These are phyloP conservation scores for Stipa capillata DNA, from an alignment of 176 grass and related monocot genomes.

Conservation along the genomic window DNA sequence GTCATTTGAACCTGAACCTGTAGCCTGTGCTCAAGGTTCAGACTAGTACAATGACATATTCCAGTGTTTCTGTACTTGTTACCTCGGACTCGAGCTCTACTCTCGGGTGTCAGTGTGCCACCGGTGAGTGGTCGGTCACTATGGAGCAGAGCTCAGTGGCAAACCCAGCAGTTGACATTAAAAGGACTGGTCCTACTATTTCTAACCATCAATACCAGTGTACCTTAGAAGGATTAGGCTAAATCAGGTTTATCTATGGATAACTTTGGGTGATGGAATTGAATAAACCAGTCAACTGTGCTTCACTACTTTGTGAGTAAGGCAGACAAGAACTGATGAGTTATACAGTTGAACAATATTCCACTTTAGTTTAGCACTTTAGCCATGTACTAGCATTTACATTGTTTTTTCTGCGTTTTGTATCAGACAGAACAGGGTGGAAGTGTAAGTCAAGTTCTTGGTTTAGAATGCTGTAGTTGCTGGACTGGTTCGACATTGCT, in stretches of 20 bases:
- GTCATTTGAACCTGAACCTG: not conserved
- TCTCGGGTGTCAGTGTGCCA: not conserved
- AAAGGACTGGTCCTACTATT: slow-evolving; percentile 14
- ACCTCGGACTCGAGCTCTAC: not conserved
- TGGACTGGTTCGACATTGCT: not conserved
- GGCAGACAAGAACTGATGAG: not conserved
- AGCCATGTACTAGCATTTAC: not conserved
- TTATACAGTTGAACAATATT: not conserved
- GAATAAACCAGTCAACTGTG: not conserved
- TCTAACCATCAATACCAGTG: not conserved
- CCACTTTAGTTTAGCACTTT: not conserved
- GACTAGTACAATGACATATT: not conserved
- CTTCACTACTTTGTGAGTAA: not conserved
- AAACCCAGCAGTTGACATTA: slow-evolving; percentile 25
- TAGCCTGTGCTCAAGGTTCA: not conserved
- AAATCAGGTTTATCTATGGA: not conserved
- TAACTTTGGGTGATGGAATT: not conserved
- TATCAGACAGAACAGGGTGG: slow-evolving; percentile 14
- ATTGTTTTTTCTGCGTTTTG: not conserved
- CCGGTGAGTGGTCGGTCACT: slow-evolving; percentile 23
- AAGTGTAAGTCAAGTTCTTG: not conserved
- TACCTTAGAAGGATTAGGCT: not conserved
- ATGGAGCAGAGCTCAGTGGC: not conserved
- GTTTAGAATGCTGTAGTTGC: not conserved
- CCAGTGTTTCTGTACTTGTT: not conserved